Evolutionary conservation across 106 monocot species (phyloP).

Genomic region (Posidonia australis): DNA sequence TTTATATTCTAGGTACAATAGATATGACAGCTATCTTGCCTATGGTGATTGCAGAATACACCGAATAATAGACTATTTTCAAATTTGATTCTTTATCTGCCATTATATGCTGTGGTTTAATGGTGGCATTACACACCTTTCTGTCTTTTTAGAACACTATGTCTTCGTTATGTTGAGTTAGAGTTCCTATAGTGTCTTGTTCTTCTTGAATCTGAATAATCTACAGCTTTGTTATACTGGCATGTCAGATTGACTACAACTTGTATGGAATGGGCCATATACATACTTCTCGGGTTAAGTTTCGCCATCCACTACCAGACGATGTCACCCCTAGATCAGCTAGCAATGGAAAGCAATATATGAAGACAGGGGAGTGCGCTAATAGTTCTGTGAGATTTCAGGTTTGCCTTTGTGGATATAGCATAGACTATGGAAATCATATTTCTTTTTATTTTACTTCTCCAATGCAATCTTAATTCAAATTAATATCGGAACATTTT

Average conservation of each 20-base stretch:
- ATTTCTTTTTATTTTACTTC: neutral
- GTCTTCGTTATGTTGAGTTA: neutral
- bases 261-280: conserved; percentile 91
- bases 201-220: neutral
- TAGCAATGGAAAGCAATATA: conserved; percentile 9
- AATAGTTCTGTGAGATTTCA: conserved; percentile 13
- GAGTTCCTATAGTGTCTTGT: neutral
- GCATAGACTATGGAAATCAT: neutral
- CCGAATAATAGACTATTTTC: no score
- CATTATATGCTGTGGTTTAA: no score
- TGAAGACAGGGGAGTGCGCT: conserved; percentile 4
- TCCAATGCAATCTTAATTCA: neutral
- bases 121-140: no score
- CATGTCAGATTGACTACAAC: conserved; percentile 68
- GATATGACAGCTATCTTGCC: no score
- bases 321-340: conserved; percentile 12
- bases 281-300: conserved; percentile 62
- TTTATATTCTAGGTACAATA: no score
- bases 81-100: no score
- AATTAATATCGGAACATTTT: neutral
- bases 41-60: no score
- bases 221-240: neutral
- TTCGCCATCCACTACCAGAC: conserved; percentile 61
- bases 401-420: conserved; percentile 7
- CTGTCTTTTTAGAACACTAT: no score